Evolutionary conservation across 2,329 filamentous ascomycete species (phyloP), one percentile per base, ranked within the genome.

Genomic region (Ustulina deusta): DNA sequence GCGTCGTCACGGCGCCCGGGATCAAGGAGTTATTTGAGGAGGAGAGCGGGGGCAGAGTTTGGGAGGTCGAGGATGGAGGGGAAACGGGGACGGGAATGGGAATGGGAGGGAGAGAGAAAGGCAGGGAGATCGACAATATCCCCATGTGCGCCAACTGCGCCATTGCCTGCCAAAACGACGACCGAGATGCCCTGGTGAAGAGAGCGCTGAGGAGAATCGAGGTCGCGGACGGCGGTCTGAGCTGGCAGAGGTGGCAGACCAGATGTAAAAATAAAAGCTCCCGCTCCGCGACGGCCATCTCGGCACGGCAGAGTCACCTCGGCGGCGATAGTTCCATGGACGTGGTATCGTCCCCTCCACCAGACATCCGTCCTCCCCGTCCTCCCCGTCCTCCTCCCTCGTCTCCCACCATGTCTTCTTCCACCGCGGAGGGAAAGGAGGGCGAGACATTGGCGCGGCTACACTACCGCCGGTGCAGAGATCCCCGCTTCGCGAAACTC

Each of bases 91-190:
- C 64, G 17, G 25, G 7, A 13, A 6, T 7, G 34, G 36, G 17
- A 65, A 27, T 1, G 71, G 70, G 10, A 1, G n/a, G 52, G 62
- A 54, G 29, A n/a, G 51, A 56, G 20, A 17, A 52, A 54, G 29
- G 61, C 60, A 60, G 66, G 38, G 76, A 88, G 77, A 77, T 87
- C 13, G 71, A 76, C 1, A 77, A 81, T 61, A 77, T 85, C 7
- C 86, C 86, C 1, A 75, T 87, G 11, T 89, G 87, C 76, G 80
- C 77, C 27, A 75, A 79, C 56, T 88, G 85, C 71, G 73, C 79
- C 15, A 76, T 81, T 4, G 81, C 82, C 55, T 76, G 77, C 22
- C 83, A 85, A 64, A 71, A 74, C 1, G 80, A 81, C 55, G 72
- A 42, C 59, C 76, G 34, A 73, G 74, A 5, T 75, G 76, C 27